phyloP scores from a whole-genome alignment of 805 yeast genomes.

The Metschnikowia dekortorum region DNA sequence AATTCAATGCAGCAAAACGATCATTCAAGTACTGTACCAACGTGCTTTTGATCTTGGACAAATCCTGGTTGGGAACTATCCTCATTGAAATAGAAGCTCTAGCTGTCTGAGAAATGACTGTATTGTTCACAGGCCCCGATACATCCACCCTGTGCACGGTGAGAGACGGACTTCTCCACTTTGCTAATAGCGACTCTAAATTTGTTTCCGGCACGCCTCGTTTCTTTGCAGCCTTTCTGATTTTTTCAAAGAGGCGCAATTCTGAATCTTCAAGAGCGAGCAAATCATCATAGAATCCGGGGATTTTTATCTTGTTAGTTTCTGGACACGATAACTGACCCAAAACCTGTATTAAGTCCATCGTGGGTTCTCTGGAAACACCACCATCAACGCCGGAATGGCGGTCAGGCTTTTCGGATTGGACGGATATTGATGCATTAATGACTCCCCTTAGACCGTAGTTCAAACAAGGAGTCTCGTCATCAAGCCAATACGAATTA shows the following conservation, averaged over 20 bases:
- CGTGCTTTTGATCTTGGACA: constrained; percentile 50
- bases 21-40: constrained; percentile 44
- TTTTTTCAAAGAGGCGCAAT: constrained; percentile 54
- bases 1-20: constrained; percentile 45
- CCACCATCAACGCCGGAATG: constrained; percentile 99
- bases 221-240: constrained; percentile 33
- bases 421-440: constrained; percentile 67
- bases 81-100: constrained; percentile 75
- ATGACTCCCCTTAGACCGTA: constrained; percentile 93
- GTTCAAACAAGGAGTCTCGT: constrained; percentile 81
- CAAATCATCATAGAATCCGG: constrained; percentile 69
- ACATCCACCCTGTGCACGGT: constrained; percentile 81
- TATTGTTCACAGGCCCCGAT: constrained; percentile 85
- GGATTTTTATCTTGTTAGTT: constrained; percentile 49
- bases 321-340: constrained; percentile 53
- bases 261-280: constrained; percentile 56
- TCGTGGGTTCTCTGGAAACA: constrained; percentile 78
- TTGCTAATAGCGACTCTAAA: constrained; percentile 55
- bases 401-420: constrained; percentile 75
- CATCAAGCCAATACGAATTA: constrained; percentile 93
- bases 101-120: constrained; percentile 84
- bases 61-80: constrained; percentile 83
- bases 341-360: constrained; percentile 73
- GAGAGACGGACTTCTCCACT: constrained; percentile 88
- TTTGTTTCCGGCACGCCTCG: constrained; percentile 34